Conservation (phyloP, 169 alveolate genomes). For the Eimeria sp. region DNA sequence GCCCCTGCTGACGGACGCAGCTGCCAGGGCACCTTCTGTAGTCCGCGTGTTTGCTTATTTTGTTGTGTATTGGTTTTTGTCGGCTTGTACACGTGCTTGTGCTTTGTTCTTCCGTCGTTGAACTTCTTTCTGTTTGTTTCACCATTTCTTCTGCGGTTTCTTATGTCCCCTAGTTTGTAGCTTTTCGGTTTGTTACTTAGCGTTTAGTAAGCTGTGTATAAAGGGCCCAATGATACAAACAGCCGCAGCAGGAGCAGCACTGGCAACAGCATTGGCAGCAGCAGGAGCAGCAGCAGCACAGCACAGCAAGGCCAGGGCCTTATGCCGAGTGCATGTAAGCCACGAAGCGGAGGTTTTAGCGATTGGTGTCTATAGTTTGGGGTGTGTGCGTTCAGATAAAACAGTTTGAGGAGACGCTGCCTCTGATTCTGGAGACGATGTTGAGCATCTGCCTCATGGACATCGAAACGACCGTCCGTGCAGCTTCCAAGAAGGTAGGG, state of each 20-base stretch:
- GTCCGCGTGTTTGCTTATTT: no score
- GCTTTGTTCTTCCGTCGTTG: no score
- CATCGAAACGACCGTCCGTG: conserved; percentile 92
- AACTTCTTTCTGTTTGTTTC: no score
- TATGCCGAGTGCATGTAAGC: not conserved
- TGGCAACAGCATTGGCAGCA: not conserved
- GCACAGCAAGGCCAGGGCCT: not conserved
- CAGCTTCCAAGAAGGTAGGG: conserved; percentile 90
- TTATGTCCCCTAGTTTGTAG: no score
- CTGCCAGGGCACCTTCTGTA: no score
- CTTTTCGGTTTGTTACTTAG: no score
- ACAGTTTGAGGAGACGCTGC: conserved; percentile 91
- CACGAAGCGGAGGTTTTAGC: not conserved
- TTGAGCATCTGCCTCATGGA: conserved; percentile 93
- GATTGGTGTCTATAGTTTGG: not conserved
- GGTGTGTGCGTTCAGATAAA: conserved; percentile 72
- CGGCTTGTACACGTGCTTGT: no score
- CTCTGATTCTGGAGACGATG: conserved; percentile 93
- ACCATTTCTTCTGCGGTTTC: no score
- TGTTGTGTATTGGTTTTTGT: no score
- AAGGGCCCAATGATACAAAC: no score
- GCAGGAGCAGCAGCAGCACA: not conserved
- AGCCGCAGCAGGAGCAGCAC: not conserved
- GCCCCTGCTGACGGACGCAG: no score
- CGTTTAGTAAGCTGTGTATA: no score